These are phyloP conservation scores for Taphrina confusa DNA, from an alignment of 1,139 yeast genomes.

Conservation along the genomic window DNA sequence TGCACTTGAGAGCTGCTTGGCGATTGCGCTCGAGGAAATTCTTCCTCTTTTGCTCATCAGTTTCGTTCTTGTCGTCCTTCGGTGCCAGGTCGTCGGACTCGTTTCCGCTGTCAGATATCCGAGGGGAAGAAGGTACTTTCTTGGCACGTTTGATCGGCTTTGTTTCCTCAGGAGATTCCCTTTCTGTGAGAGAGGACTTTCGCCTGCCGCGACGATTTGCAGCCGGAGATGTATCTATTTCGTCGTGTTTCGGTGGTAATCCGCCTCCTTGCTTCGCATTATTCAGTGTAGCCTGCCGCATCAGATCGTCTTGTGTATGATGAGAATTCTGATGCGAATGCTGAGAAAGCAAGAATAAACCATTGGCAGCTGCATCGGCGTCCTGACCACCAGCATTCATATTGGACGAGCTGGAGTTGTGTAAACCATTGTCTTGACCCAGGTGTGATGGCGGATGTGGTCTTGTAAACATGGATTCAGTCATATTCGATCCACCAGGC, in stretches of 20 bases:
- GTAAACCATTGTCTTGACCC: conserved; percentile 20
- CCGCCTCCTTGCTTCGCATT: conserved; percentile 20
- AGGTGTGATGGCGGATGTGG: conserved; percentile 29
- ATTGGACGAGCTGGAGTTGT: not conserved
- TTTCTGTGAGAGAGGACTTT: conserved; percentile 5
- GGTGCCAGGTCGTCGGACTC: conserved; percentile 25
- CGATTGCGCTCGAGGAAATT: conserved; percentile 86
- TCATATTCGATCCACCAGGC: conserved; percentile 25
- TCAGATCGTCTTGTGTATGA: conserved; percentile 14
- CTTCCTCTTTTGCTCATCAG: conserved; percentile 72
- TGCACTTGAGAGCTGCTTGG: conserved; percentile 86
- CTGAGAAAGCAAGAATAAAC: conserved; percentile 45
- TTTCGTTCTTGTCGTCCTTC: conserved; percentile 41
- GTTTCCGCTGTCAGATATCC: conserved; percentile 30
- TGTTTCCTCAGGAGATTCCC: conserved; percentile 18
- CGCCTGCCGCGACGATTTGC: conserved; percentile 21
- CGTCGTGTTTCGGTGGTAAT: conserved; percentile 2
- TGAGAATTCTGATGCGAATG: conserved; percentile 38
- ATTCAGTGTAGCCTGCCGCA: conserved; percentile 31
- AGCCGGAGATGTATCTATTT: not conserved
- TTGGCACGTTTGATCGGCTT: conserved; percentile 12
- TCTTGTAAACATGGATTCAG: conserved; percentile 14
- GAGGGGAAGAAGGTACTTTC: conserved; percentile 5
- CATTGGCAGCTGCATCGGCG: conserved; percentile 44
- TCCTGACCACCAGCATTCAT: conserved; percentile 32